Percentiles rank a stretch among this genome's conserved stretches.
phyloP scores from a whole-genome alignment of 2,329 filamentous ascomycete species.

The Aspergillus sp. region DNA sequence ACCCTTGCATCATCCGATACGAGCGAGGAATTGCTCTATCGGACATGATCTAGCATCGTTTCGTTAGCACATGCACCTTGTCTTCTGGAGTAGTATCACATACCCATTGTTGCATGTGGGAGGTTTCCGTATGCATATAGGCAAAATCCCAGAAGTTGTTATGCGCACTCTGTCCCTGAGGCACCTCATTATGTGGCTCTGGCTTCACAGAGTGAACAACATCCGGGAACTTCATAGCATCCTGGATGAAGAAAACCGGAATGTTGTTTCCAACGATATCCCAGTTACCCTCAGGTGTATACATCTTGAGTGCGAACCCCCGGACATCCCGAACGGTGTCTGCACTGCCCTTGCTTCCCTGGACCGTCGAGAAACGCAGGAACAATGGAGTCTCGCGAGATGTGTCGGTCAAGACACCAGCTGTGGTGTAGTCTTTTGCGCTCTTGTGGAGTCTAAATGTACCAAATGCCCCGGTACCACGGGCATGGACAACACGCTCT shows the following conservation, averaged over 20 bases:
- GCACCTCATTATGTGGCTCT: constrained; percentile 36
- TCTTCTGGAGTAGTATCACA: constrained; percentile 1
- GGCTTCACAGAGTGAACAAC: constrained; percentile 37
- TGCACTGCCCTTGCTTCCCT: constrained; percentile 66
- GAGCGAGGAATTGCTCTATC: constrained; percentile 31
- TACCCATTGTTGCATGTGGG: constrained; percentile 30
- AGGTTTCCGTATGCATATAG: constrained; percentile 26
- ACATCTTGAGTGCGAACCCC: constrained; percentile 72
- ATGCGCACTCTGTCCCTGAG: constrained; percentile 44
- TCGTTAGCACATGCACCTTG: constrained; percentile 2
- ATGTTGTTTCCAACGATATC: constrained; percentile 39
- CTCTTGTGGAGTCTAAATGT: constrained; percentile 61
- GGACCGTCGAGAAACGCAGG: constrained; percentile 69
- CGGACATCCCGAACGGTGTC: constrained; percentile 79
- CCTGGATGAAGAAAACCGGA: constrained; percentile 38
- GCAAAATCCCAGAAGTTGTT: constrained; percentile 48
- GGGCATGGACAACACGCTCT: constrained; percentile 61
- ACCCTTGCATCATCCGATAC: constrained; percentile 32
- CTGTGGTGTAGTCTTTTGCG: constrained; percentile 56
- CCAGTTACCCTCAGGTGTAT: constrained; percentile 72
- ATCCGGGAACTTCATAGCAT: constrained; percentile 37
- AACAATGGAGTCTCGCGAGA: constrained; percentile 60
- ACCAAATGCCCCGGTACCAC: constrained; percentile 59
- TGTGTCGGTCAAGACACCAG: constrained; percentile 61
- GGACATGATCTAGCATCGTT: constrained; percentile 24